phyloP scores from a whole-genome alignment of 306 rosid genomes.

The Astragalus membranaceus region DNA sequence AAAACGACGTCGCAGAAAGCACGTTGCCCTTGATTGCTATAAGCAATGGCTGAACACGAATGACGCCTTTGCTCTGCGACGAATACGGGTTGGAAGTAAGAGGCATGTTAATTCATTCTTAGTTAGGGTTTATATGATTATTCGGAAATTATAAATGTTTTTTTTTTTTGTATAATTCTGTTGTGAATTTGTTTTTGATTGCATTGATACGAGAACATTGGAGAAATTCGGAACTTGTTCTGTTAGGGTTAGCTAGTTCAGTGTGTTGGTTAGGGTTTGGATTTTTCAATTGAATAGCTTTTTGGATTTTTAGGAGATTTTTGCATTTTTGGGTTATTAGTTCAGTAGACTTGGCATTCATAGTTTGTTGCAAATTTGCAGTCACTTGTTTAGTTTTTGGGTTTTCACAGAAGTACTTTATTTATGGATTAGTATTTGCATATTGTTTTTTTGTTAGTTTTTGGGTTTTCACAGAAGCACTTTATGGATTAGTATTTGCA shows the following conservation, averaged over 20 bases:
- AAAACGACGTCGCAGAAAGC: slow-evolving; percentile 7
- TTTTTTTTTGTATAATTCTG: neutral
- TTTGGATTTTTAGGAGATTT: slow-evolving; percentile 20
- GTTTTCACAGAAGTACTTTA: neutral
- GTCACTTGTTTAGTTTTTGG: neutral
- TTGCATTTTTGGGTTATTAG: neutral
- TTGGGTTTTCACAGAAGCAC: neutral
- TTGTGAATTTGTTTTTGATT: neutral
- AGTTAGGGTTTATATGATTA: slow-evolving; percentile 33
- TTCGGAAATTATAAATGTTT: neutral
- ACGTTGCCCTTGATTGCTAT: slow-evolving; percentile 18
- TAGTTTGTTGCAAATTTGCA: neutral
- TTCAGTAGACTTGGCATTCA: neutral
- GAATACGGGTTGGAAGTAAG: slow-evolving; percentile 23
- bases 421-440: neutral
- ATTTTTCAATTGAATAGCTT: neutral
- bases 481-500: neutral
- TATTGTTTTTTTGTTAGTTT: neutral
- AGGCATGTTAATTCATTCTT: slow-evolving; percentile 43
- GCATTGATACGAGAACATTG: neutral
- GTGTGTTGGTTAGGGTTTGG: slow-evolving; percentile 29
- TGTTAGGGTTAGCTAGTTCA: slow-evolving; percentile 12
- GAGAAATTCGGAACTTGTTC: neutral
- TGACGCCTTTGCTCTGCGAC: slow-evolving; percentile 35
- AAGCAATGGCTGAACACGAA: slow-evolving; percentile 24